Evolutionary conservation across 805 yeast genomes (phyloP).

Genomic region (Lachancea meyersii): DNA sequence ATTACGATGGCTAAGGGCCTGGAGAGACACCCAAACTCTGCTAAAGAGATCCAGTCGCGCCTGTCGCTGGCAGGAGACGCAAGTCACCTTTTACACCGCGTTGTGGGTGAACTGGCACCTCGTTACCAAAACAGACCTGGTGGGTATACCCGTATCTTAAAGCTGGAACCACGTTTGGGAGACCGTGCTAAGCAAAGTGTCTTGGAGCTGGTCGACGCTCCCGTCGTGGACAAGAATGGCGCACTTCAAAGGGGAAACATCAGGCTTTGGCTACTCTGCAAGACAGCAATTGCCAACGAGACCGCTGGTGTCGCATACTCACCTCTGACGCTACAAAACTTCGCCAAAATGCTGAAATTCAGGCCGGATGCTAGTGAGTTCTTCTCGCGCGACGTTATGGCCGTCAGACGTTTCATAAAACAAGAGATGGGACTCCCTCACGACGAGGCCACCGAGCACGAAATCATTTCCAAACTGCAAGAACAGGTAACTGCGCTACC

Average conservation of each 20-base stretch:
- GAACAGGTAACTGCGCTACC: not conserved
- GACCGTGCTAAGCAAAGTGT: slow-evolving; percentile 89
- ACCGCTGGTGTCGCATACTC: slow-evolving; percentile 16
- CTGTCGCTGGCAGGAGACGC: slow-evolving; percentile 43
- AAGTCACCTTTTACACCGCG: slow-evolving; percentile 50
- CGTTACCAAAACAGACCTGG: slow-evolving; percentile 60
- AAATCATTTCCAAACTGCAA: slow-evolving; percentile 4
- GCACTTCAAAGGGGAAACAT: slow-evolving; percentile 27
- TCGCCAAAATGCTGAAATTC: slow-evolving; percentile 19
- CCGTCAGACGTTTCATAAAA: slow-evolving; percentile 15
- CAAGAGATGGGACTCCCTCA: slow-evolving; percentile 10
- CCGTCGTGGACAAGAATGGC: slow-evolving; percentile 22
- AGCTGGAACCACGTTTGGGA: slow-evolving; percentile 77
- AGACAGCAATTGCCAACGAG: slow-evolving; percentile 22
- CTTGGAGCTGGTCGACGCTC: slow-evolving; percentile 75
- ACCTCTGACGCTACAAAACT: slow-evolving; percentile 19
- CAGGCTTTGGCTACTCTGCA: slow-evolving; percentile 29
- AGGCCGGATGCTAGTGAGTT: slow-evolving; percentile 8
- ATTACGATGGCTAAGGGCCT: slow-evolving; percentile 51
- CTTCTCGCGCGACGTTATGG: slow-evolving; percentile 5
- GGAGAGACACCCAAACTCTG: slow-evolving; percentile 9
- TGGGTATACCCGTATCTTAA: slow-evolving; percentile 82
- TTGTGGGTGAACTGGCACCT: slow-evolving; percentile 56
- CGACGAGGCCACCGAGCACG: slow-evolving; percentile 12
- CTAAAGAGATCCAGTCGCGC: slow-evolving; percentile 34